Evolutionary conservation across 176 grass and related monocot species (phyloP).

Genomic region (Oryza meyeriana): DNA sequence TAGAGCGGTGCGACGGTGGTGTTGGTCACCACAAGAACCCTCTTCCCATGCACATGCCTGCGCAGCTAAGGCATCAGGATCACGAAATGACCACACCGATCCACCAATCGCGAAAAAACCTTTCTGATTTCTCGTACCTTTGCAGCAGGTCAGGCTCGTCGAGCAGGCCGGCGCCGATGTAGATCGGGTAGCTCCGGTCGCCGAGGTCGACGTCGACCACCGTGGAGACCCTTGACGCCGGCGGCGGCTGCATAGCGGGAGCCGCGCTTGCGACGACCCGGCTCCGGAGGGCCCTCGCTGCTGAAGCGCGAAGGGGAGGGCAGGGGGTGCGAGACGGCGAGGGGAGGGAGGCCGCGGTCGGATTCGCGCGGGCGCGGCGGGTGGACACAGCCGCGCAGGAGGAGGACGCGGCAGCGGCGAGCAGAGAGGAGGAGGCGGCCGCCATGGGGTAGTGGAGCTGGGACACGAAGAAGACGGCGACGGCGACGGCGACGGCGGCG

Average conservation of each 20-base stretch:
- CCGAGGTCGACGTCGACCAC: conserved; percentile 91
- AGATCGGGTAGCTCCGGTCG: conserved; percentile 95
- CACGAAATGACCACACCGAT: background rate
- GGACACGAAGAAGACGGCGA: background rate
- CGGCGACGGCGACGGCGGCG: background rate
- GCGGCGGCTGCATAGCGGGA: conserved; percentile 51
- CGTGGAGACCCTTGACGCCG: conserved; percentile 66
- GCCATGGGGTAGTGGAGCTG: conserved; percentile 24
- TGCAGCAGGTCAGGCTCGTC: conserved; percentile 78
- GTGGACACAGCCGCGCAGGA: conserved; percentile 31
- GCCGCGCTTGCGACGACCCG: conserved; percentile 41
- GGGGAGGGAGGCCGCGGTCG: conserved; percentile 17
- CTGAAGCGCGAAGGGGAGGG: conserved; percentile 8
- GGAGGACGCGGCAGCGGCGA: conserved; percentile 9
- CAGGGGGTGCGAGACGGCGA: conserved; percentile 14
- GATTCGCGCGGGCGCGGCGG: background rate
- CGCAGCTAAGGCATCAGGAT: background rate
- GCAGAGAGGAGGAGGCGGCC: conserved; percentile 18
- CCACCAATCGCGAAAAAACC: background rate
- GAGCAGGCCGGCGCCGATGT: conserved; percentile 80
- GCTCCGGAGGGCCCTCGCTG: conserved; percentile 12
- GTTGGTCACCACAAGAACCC: conserved; percentile 93
- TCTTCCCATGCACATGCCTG: conserved; percentile 96
- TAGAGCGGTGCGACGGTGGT: conserved; percentile 78
- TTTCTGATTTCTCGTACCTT: conserved; percentile 47